Conservation (phyloP, 805 yeast genomes). For the Kodamaea sagamina region DNA sequence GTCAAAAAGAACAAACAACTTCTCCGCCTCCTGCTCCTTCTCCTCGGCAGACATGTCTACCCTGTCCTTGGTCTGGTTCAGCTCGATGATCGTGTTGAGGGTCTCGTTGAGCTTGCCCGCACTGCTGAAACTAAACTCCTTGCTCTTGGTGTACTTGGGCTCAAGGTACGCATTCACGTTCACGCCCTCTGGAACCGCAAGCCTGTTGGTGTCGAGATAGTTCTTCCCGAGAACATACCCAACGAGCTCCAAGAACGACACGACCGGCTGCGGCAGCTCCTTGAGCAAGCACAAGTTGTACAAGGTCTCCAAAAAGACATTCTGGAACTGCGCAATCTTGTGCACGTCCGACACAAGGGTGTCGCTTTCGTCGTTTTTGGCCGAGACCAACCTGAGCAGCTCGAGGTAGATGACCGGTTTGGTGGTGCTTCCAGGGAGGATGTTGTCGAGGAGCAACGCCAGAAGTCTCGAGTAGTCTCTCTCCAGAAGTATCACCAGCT, state of each 20-base stretch:
- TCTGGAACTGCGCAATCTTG: conserved; percentile 8
- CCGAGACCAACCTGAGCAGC: conserved; percentile 14
- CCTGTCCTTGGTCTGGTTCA: not conserved
- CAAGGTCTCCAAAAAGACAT: conserved; percentile 8
- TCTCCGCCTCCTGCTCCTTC: conserved; percentile 47
- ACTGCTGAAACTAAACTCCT: conserved; percentile 5
- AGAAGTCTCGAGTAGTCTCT: conserved; percentile 7
- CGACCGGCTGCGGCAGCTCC: conserved; percentile 8
- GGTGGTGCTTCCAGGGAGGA: conserved; percentile 13
- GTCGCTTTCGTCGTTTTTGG: conserved; percentile 5
- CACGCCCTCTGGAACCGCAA: conserved; percentile 18
- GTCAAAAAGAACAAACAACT: conserved; percentile 42
- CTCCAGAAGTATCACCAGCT: conserved; percentile 8
- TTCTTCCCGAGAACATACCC: conserved; percentile 22
- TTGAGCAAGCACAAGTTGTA: conserved; percentile 19
- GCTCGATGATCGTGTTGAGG: conserved; percentile 4
- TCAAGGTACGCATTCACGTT: conserved; percentile 18
- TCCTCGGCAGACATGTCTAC: conserved; percentile 41
- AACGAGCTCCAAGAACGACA: conserved; percentile 22
- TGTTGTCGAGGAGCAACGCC: conserved; percentile 6
- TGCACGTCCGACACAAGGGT: conserved; percentile 1
- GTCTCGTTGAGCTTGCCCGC: conserved; percentile 2
- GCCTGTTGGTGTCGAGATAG: conserved; percentile 18
- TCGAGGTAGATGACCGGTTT: conserved; percentile 15
- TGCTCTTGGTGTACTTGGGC: conserved; percentile 17